Conservation (phyloP, 23 red algal genomes). For the Gracilariopsis chorda region DNA sequence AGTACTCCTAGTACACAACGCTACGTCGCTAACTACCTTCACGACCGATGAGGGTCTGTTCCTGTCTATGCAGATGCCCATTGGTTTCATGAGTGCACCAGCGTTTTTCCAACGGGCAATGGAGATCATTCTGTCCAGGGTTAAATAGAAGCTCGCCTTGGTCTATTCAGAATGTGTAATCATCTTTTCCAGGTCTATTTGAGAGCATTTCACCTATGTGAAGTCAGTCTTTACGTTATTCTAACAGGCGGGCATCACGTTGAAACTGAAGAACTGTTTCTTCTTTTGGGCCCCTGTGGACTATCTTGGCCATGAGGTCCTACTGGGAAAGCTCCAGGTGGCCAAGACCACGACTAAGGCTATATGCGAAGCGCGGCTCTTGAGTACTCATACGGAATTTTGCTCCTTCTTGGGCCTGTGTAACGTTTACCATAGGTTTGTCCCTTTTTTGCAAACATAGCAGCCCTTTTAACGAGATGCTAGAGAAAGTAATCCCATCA, state of each 20-base stretch:
- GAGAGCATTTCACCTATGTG: constrained; percentile 33
- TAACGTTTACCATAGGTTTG: constrained; percentile 18
- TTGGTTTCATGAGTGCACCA: constrained; percentile 20
- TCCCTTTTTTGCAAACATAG: neutral
- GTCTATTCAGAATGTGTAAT: constrained; percentile 35
- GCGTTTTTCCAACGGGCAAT: constrained; percentile 34
- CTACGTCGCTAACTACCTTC: too few relatives aligned
- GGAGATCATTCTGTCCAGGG: constrained; percentile 11
- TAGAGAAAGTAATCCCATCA: neutral
- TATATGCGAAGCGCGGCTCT: neutral
- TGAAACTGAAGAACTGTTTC: constrained; percentile 16
- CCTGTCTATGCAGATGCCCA: neutral
- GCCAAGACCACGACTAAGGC: neutral
- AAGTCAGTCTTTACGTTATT: neutral
- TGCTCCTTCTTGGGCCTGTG: constrained; percentile 37
- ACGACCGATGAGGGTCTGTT: neutral
- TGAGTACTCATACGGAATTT: neutral
- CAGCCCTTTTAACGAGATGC: neutral
- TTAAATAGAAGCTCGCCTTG: neutral
- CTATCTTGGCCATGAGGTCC: constrained; percentile 19
- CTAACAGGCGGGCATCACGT: neutral
- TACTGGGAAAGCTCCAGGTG: neutral
- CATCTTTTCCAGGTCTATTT: constrained; percentile 1
- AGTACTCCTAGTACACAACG: too few relatives aligned
- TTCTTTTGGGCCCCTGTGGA: neutral